These are phyloP conservation scores for Colletotrichum nymphaeae DNA, from an alignment of 2,329 filamentous ascomycete genomes.

Conservation along the genomic window DNA sequence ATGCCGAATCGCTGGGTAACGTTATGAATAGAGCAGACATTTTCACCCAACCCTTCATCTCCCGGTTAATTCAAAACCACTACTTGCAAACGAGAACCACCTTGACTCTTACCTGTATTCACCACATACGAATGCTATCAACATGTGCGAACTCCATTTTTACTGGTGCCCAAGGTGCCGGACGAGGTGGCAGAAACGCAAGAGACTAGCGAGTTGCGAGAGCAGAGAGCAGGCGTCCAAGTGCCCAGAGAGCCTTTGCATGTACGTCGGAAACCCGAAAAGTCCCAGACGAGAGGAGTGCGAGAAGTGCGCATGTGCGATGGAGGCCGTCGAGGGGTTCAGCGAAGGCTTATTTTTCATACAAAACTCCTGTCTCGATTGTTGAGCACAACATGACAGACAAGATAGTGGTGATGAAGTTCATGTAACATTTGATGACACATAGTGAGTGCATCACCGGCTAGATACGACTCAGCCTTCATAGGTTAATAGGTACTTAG, in stretches of 20 bases:
- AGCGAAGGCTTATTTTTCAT: conserved; percentile 28
- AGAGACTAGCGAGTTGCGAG: conserved; percentile 51
- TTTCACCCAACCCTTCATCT: not conserved
- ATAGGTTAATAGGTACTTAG: not conserved
- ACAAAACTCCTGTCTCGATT: not conserved
- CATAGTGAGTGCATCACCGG: not conserved
- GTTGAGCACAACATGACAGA: too few species aligned
- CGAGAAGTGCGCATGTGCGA: conserved; percentile 41
- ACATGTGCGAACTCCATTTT: conserved; percentile 52
- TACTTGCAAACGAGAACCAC: not conserved
- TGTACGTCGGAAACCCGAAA: conserved; percentile 49
- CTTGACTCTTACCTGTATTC: not conserved
- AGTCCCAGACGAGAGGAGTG: conserved; percentile 48
- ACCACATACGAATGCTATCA: not conserved
- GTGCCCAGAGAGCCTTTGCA: conserved; percentile 49
- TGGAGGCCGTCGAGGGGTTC: conserved; percentile 44
- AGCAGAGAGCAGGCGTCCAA: conserved; percentile 42
- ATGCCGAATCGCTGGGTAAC: not conserved
- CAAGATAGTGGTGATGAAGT: not conserved
- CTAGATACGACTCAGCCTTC: not conserved
- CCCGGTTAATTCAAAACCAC: not conserved
- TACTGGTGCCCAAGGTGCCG: conserved; percentile 47
- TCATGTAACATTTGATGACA: not conserved
- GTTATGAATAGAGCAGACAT: too few species aligned
- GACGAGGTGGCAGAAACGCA: conserved; percentile 45